Evolutionary conservation across 2,329 filamentous ascomycete genomes (phyloP).

Genomic region (Ascochyta lentis): DNA sequence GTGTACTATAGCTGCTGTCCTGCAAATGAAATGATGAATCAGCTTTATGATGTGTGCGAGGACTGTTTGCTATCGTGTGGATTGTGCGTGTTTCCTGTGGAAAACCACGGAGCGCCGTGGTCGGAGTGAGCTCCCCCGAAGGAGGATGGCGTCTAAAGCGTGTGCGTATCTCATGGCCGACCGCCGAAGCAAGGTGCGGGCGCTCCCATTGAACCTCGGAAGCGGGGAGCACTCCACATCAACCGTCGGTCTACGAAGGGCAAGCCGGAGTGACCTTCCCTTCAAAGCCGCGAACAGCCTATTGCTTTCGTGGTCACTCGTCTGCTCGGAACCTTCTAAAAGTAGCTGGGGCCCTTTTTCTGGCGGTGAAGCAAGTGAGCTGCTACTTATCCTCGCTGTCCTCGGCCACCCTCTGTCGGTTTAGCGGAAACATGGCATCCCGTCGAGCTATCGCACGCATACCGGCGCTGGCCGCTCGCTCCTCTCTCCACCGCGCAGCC

Average conservation of each 20-base stretch:
- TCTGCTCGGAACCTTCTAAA: slow-evolving; percentile 3
- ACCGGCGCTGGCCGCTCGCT: slow-evolving; percentile 50
- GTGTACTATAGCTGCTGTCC: slow-evolving; percentile 40
- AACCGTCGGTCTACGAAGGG: slow-evolving; percentile 19
- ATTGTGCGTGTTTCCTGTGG: neutral
- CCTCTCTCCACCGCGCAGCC: slow-evolving; percentile 45
- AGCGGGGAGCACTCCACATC: slow-evolving; percentile 21
- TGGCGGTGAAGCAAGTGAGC: slow-evolving; percentile 1
- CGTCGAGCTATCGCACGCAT: slow-evolving; percentile 54
- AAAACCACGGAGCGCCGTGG: neutral
- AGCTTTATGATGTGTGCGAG: slow-evolving; percentile 4
- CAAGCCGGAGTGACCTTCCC: slow-evolving; percentile 24
- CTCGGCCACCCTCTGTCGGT: slow-evolving; percentile 14
- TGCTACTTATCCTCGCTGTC: slow-evolving; percentile 6
- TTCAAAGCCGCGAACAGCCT: slow-evolving; percentile 23
- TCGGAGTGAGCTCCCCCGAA: slow-evolving; percentile 6
- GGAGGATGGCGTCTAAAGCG: slow-evolving; percentile 14
- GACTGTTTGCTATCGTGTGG: neutral
- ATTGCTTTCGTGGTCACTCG: slow-evolving; percentile 9
- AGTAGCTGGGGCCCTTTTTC: slow-evolving; percentile 9
- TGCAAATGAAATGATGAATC: slow-evolving; percentile 24
- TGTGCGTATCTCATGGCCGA: slow-evolving; percentile 7
- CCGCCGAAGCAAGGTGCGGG: neutral
- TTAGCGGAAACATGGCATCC: slow-evolving; percentile 50
- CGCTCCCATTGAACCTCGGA: slow-evolving; percentile 15